phyloP scores from a whole-genome alignment of 2,329 filamentous ascomycete species.

The Trichoderma lentiforme region DNA sequence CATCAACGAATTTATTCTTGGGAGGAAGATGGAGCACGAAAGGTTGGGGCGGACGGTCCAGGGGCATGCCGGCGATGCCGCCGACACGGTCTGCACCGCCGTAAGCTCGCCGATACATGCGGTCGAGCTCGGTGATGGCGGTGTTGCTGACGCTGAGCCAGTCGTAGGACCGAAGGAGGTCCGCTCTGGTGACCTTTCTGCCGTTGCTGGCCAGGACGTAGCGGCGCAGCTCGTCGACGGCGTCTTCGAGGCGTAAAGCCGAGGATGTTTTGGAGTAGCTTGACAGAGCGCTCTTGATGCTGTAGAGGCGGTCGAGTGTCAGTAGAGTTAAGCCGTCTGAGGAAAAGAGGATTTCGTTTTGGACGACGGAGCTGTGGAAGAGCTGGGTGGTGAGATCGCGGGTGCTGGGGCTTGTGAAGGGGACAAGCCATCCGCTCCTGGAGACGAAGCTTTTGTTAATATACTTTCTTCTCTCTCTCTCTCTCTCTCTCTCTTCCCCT shows the following conservation, averaged over 20 bases:
- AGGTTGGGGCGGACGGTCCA: background rate
- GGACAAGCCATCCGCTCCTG: constrained; percentile 43
- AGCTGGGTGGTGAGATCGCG: constrained; percentile 50
- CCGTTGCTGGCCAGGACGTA: constrained; percentile 54
- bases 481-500: background rate
- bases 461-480: background rate
- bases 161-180: constrained; percentile 54
- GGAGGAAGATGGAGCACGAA: background rate
- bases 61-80: constrained; percentile 42
- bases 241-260: constrained; percentile 51
- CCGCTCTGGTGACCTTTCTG: constrained; percentile 46
- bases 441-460: background rate
- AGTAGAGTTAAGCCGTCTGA: constrained; percentile 58
- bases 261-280: constrained; percentile 50
- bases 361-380: constrained; percentile 53
- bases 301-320: constrained; percentile 60
- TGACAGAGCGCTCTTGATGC: constrained; percentile 59
- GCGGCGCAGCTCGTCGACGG: constrained; percentile 60
- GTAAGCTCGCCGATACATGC: constrained; percentile 56
- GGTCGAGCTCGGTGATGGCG: constrained; percentile 52
- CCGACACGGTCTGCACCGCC: constrained; percentile 46
- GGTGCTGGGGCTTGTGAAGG: constrained; percentile 40
- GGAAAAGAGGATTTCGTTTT: constrained; percentile 61
- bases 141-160: constrained; percentile 52
- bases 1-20: constrained; percentile 17